phyloP scores from a whole-genome alignment of 331 rosid species.

The Stylosanthes scabra region DNA sequence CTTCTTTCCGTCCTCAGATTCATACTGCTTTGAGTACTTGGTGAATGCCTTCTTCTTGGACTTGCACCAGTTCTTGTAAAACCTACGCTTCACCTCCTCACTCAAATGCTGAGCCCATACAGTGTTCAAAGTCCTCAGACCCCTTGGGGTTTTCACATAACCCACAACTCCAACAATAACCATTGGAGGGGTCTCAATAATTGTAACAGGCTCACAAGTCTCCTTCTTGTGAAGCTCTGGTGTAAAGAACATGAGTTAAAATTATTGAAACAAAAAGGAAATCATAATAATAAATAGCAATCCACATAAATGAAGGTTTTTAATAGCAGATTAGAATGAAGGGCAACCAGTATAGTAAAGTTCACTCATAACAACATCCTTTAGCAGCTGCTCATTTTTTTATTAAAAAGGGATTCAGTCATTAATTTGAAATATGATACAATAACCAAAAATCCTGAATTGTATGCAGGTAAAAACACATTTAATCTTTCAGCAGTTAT shows the following conservation, averaged over 20 bases:
- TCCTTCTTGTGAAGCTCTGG: conserved; percentile 82
- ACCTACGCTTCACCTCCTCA: conserved; percentile 69
- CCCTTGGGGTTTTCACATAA: conserved; percentile 78
- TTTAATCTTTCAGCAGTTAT: neutral
- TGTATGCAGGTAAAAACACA: neutral
- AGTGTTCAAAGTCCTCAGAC: conserved; percentile 66
- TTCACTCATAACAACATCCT: too few relatives aligned
- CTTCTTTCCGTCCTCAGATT: conserved; percentile 70
- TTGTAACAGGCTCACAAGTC: conserved; percentile 72
- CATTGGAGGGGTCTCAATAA: conserved; percentile 78
- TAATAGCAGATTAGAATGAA: neutral
- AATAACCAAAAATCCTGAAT: too few relatives aligned
- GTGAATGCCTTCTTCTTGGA: conserved; percentile 80
- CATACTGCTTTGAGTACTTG: conserved; percentile 68
- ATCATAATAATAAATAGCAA: neutral
- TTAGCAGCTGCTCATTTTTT: too few relatives aligned
- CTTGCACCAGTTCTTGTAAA: conserved; percentile 80
- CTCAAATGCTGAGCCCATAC: conserved; percentile 83
- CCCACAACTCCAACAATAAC: conserved; percentile 78
- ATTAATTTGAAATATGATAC: neutral
- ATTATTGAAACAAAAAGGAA: neutral
- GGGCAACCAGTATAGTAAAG: too few relatives aligned
- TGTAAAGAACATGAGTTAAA: neutral
- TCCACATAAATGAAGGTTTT: neutral
- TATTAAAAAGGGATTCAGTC: too few relatives aligned